These are phyloP conservation scores for Suillus ampliporus DNA, from an alignment of 768 basidiomycete species.

Conservation along the genomic window DNA sequence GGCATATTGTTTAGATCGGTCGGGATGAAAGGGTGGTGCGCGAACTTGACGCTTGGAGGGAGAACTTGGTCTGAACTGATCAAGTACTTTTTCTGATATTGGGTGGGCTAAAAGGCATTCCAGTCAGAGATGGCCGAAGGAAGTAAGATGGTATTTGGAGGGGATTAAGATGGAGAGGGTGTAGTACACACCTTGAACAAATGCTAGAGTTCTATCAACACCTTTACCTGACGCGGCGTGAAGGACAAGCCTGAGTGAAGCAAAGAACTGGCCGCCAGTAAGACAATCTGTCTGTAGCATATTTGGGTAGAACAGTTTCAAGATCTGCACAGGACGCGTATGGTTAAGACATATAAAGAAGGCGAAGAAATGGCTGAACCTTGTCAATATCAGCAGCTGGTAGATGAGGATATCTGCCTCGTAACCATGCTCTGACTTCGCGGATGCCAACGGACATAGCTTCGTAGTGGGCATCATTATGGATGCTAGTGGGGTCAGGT, in stretches of 20 bases:
- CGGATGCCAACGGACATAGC: conserved; percentile 57
- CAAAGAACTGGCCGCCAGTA: conserved; percentile 77
- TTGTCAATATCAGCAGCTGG: conserved; percentile 58
- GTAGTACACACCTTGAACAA: conserved; percentile 67
- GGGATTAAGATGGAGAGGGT: background rate
- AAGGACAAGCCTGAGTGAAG: conserved; percentile 66
- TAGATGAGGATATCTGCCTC: conserved; percentile 69
- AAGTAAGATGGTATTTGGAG: background rate
- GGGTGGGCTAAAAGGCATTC: conserved; percentile 25
- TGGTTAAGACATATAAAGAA: conserved; percentile 3
- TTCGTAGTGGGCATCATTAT: conserved; percentile 60
- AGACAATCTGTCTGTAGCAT: conserved; percentile 58
- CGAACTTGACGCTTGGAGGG: conserved; percentile 28
- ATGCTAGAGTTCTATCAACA: conserved; percentile 69
- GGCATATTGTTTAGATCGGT: conserved; percentile 28
- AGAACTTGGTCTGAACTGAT: conserved; percentile 20
- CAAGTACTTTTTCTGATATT: conserved; percentile 10
- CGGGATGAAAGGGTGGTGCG: conserved; percentile 35
- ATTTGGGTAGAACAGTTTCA: conserved; percentile 65
- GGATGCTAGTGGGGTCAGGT: conserved; percentile 27
- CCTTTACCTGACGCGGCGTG: conserved; percentile 67
- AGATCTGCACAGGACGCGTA: conserved; percentile 49
- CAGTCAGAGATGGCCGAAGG: conserved; percentile 15
- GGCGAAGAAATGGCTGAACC: conserved; percentile 44
- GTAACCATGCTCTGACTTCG: conserved; percentile 77